Percentiles rank a stretch among this genome's conserved stretches.
Conservation (phyloP, 768 basidiomycete genomes). For the Amylocystis lapponica region DNA sequence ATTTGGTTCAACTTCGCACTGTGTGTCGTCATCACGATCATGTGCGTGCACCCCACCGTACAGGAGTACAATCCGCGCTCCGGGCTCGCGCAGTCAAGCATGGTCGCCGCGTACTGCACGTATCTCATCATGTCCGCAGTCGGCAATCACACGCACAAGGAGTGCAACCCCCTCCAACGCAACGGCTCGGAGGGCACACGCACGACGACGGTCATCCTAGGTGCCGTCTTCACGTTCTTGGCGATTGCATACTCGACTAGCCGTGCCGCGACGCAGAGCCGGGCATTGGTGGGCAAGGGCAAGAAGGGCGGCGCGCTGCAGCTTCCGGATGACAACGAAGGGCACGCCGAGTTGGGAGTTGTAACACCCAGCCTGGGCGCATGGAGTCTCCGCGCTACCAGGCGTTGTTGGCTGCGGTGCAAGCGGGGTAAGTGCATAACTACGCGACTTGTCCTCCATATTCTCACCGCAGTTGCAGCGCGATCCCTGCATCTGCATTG, state of each 20-base stretch:
- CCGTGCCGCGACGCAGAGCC: constrained; percentile 91
- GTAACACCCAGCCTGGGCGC: constrained; percentile 81
- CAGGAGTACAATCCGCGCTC: constrained; percentile 93
- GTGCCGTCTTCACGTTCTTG: constrained; percentile 93
- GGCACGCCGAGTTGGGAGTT: constrained; percentile 64
- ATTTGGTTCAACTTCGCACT: constrained; percentile 90
- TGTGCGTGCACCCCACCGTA: constrained; percentile 79
- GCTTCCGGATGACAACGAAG: constrained; percentile 43
- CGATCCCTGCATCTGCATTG: constrained; percentile 90
- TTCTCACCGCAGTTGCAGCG: constrained; percentile 36
- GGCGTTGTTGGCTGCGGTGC: constrained; percentile 90
- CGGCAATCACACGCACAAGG: constrained; percentile 80
- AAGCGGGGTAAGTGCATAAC: constrained; percentile 67
- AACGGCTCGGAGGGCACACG: constrained; percentile 55
- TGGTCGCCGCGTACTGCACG: constrained; percentile 97
- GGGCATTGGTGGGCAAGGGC: constrained; percentile 75
- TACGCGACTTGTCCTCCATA: neutral
- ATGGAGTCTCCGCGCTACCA: constrained; percentile 90
- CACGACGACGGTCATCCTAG: constrained; percentile 82
- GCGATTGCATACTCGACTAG: constrained; percentile 98
- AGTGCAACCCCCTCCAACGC: constrained; percentile 86
- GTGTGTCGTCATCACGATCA: constrained; percentile 69
- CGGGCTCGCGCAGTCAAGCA: constrained; percentile 89
- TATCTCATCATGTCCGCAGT: constrained; percentile 94
- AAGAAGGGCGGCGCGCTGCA: constrained; percentile 61